phyloP scores from a whole-genome alignment of 148 eudicot genomes.

The Arctostaphylos glauca region DNA sequence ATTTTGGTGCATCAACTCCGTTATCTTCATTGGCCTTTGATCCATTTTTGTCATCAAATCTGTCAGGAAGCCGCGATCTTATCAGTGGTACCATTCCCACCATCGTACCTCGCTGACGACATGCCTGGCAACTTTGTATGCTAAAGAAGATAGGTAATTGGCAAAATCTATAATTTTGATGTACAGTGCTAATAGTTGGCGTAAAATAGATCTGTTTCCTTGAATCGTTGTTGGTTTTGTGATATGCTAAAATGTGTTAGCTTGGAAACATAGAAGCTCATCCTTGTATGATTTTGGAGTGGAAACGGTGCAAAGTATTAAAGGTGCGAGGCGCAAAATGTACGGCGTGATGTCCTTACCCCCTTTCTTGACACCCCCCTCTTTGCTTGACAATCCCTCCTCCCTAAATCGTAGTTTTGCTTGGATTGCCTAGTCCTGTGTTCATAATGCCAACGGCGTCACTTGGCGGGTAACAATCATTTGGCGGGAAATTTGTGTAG shows the following conservation, averaged over 20 bases:
- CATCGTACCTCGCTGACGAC: constrained; percentile 51
- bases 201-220: not conserved
- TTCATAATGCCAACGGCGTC: too few species aligned
- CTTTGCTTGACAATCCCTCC: too few species aligned
- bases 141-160: not conserved
- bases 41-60: constrained; percentile 33
- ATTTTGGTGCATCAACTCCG: constrained; percentile 25
- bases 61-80: constrained; percentile 47
- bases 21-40: constrained; percentile 26
- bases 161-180: not conserved
- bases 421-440: too few species aligned
- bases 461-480: too few species aligned
- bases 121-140: not conserved
- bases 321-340: too few species aligned
- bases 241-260: not conserved
- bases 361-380: too few species aligned
- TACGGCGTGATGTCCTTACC: too few species aligned
- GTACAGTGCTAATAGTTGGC: not conserved
- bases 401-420: too few species aligned
- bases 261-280: not conserved
- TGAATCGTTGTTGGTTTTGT: not conserved
- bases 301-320: too few species aligned
- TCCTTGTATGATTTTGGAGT: not conserved
- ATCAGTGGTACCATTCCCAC: constrained; percentile 37
- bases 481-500: too few species aligned